Evolutionary conservation across 208 protist species (phyloP).

Genomic region (Crithidia acanthocephali): DNA sequence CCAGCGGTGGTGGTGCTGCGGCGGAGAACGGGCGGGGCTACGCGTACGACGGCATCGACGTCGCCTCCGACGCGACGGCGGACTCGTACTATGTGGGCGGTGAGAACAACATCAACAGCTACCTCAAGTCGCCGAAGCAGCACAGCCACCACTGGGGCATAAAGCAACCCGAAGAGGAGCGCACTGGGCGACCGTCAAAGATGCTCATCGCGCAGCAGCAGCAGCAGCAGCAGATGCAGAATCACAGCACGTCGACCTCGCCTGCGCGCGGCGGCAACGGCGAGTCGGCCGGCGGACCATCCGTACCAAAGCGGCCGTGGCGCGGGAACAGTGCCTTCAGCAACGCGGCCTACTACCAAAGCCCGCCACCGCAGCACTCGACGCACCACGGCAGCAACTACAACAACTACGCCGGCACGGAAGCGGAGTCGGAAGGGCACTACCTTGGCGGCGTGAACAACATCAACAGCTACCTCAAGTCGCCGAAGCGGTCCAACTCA

Average conservation of each 20-base stretch:
- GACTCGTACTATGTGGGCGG: conserved; percentile 35
- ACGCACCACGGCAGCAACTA: background rate
- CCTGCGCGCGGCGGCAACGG: background rate
- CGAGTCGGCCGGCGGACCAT: background rate
- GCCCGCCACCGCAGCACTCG: background rate
- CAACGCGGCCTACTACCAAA: conserved; percentile 8
- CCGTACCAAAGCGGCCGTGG: conserved; percentile 11
- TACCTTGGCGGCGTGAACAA: conserved; percentile 25
- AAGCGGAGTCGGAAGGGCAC: conserved; percentile 5
- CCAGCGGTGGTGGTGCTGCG: background rate
- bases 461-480: conserved; percentile 23
- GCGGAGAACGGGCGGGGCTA: background rate
- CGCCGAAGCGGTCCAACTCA: conserved; percentile 10
- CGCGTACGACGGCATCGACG: background rate
- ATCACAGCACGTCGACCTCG: background rate
- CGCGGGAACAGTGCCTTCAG: conserved; percentile 2
- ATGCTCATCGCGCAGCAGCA: conserved; percentile 24
- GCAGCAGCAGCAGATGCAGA: conserved; percentile 14
- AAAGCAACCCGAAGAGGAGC: conserved; percentile 16
- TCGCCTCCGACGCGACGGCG: conserved; percentile 13
- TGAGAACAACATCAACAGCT: conserved; percentile 43
- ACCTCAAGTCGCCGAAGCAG: conserved; percentile 26
- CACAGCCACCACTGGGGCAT: conserved; percentile 9
- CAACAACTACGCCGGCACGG: background rate
- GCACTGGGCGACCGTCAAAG: conserved; percentile 4